A percentile compares a stretch with the other conserved stretches of the same genome.
Conservation (phyloP, 768 basidiomycete species). For the Rossbeevera mucosa region DNA sequence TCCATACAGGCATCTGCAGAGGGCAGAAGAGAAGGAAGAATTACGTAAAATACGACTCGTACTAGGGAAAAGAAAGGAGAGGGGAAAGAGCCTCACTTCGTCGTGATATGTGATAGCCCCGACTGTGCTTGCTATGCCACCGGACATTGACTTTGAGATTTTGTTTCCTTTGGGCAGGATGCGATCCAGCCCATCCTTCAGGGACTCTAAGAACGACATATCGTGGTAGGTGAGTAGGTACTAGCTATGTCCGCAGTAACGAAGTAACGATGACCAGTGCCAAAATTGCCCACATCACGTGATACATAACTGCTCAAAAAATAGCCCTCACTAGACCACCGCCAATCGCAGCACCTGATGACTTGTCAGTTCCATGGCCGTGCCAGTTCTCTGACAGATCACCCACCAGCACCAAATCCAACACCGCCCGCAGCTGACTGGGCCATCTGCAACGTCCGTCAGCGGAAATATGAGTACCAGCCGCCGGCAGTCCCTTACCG, state of each 20-base stretch:
- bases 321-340: slow-evolving; percentile 47
- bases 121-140: slow-evolving; percentile 56
- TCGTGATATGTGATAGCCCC: slow-evolving; percentile 63
- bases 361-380: neutral
- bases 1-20: slow-evolving; percentile 34
- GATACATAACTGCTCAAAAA: slow-evolving; percentile 31
- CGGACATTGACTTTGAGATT: slow-evolving; percentile 37
- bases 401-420: slow-evolving; percentile 71
- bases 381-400: neutral
- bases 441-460: slow-evolving; percentile 40
- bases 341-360: slow-evolving; percentile 47
- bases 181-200: slow-evolving; percentile 30
- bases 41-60: too few species aligned
- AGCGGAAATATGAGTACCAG: slow-evolving; percentile 10
- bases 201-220: slow-evolving; percentile 29
- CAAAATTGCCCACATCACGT: slow-evolving; percentile 18
- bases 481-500: slow-evolving; percentile 40
- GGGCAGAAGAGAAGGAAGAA: slow-evolving; percentile 22
- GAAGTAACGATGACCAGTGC: neutral
- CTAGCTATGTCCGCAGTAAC: too few species aligned
- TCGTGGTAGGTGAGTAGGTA: too few species aligned
- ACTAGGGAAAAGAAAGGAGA: neutral
- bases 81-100: slow-evolving; percentile 51
- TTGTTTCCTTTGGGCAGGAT: slow-evolving; percentile 23
- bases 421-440: slow-evolving; percentile 64